Conservation (phyloP, 352 stramenopile genomes). For the Globisporangium paddicum region DNA sequence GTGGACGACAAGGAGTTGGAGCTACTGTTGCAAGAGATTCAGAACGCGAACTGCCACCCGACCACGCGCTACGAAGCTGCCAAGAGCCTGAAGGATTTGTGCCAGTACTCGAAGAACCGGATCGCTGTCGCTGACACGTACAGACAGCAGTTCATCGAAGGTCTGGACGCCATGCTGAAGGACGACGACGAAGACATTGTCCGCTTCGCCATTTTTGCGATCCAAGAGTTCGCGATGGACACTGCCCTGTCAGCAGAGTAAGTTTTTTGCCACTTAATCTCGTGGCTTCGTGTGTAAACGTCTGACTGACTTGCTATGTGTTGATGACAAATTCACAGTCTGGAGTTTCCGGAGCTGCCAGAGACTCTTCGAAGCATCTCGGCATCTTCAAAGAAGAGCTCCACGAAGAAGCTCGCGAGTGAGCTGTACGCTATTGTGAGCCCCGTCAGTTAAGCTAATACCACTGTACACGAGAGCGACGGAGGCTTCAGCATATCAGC, state of each 20-base stretch:
- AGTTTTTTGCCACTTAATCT: conserved; percentile 16
- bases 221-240: conserved; percentile 66
- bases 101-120: conserved; percentile 48
- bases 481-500: conserved; percentile 1
- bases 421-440: conserved; percentile 63
- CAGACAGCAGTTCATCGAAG: conserved; percentile 45
- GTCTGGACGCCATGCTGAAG: conserved; percentile 57
- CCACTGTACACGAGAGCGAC: conserved; percentile 4
- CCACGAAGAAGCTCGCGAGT: conserved; percentile 64
- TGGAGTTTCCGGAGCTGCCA: conserved; percentile 54
- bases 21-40: conserved; percentile 59
- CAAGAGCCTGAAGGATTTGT: conserved; percentile 75
- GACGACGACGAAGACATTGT: conserved; percentile 73
- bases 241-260: conserved; percentile 37
- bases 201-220: conserved; percentile 68
- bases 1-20: conserved; percentile 50
- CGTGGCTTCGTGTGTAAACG: conserved; percentile 5
- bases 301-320: conserved; percentile 2
- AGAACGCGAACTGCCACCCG: conserved; percentile 30
- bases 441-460: conserved; percentile 34
- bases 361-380: conserved; percentile 55
- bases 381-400: conserved; percentile 54
- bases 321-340: conserved; percentile 14
- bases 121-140: conserved; percentile 31
- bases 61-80: conserved; percentile 62